phyloP scores from a whole-genome alignment of 108 stramenopile species.

The Fistulifera solaris region DNA sequence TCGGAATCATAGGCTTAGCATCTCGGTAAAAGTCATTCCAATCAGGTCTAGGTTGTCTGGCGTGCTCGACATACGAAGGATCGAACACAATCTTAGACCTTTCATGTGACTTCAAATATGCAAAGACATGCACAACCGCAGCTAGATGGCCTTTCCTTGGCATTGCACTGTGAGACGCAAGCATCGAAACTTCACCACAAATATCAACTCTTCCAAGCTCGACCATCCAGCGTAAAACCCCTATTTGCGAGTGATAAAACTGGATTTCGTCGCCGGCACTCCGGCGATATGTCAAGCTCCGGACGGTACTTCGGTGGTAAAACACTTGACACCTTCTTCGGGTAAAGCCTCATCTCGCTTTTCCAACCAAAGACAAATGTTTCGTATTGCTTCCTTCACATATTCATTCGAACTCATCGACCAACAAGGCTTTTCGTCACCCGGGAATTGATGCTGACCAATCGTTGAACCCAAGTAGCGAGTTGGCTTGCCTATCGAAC shows the following conservation, averaged over 20 bases:
- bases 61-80: conserved; percentile 6
- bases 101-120: conserved; percentile 14
- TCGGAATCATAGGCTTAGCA: conserved; percentile 17
- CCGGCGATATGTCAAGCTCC: conserved; percentile 15
- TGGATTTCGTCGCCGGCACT: conserved; percentile 6
- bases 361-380: conserved; percentile 17
- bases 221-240: conserved; percentile 38
- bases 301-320: conserved; percentile 17
- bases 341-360: conserved; percentile 10
- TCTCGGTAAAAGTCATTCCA: conserved; percentile 21
- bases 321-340: conserved; percentile 10
- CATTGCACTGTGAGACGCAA: conserved; percentile 23
- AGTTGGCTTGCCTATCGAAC: conserved; percentile 10
- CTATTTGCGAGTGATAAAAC: conserved; percentile 27
- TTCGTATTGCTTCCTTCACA: conserved; percentile 23
- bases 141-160: conserved; percentile 39
- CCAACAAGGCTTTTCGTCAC: conserved; percentile 12
- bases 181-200: conserved; percentile 24
- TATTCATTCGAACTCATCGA: conserved; percentile 16
- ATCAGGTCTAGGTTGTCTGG: neutral
- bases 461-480: conserved; percentile 20
- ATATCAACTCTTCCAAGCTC: conserved; percentile 43
- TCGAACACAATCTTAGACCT: conserved; percentile 28
- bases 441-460: conserved; percentile 3
- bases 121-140: conserved; percentile 24